Percentiles rank a stretch among this genome's conserved stretches.
These are phyloP conservation scores for Corylus heterophylla DNA, from an alignment of 306 rosid species.

Conservation along the genomic window DNA sequence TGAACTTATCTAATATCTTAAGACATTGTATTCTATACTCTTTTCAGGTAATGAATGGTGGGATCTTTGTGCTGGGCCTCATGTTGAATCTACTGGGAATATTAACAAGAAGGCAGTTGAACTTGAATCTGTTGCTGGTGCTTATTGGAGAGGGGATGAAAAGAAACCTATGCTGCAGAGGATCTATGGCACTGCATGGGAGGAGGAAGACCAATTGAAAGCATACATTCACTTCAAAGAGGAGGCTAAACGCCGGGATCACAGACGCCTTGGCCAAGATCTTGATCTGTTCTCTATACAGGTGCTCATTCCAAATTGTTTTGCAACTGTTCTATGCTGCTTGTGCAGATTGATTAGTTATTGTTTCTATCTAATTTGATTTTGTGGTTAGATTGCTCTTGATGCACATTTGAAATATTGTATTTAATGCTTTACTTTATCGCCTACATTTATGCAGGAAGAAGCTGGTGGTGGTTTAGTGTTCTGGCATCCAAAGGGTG, in stretches of 20 bases:
- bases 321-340: slow-evolving; percentile 23
- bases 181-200: slow-evolving; percentile 99
- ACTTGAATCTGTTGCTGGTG: slow-evolving; percentile 98
- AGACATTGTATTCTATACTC: slow-evolving; percentile 7
- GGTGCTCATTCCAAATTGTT: slow-evolving; percentile 39
- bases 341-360: slow-evolving; percentile 5
- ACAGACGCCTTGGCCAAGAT: slow-evolving; percentile 92
- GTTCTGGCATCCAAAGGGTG: slow-evolving; percentile 99
- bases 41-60: slow-evolving; percentile 86
- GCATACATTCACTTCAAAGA: slow-evolving; percentile 89
- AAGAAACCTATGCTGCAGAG: slow-evolving; percentile 93
- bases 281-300: slow-evolving; percentile 96
- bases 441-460: slow-evolving; percentile 53
- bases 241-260: slow-evolving; percentile 97
- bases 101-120: slow-evolving; percentile 89
- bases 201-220: slow-evolving; percentile 82
- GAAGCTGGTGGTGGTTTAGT: slow-evolving; percentile 99
- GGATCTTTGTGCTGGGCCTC: slow-evolving; percentile 99
- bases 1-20: neutral
- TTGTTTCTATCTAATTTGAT: slow-evolving; percentile 13
- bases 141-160: slow-evolving; percentile 99
- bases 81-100: slow-evolving; percentile 88
- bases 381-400: slow-evolving; percentile 18
- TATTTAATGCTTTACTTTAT: slow-evolving; percentile 26
- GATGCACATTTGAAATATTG: slow-evolving; percentile 23